Evolutionary conservation across 2,329 filamentous ascomycete genomes (phyloP).

Genomic region (Colletotrichum scovillei): DNA sequence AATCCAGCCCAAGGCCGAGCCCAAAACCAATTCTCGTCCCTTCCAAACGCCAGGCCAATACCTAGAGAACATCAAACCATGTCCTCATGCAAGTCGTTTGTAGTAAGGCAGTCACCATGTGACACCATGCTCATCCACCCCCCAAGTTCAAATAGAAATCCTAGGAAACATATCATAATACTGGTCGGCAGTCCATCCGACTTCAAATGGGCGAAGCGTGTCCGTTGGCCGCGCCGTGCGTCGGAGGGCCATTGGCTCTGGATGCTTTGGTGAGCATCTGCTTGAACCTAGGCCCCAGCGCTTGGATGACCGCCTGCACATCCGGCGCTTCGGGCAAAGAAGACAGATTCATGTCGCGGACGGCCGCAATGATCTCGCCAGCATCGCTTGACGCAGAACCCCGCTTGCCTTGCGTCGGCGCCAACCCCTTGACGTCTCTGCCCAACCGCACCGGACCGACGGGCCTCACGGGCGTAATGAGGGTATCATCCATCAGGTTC

Average conservation of each 20-base stretch:
- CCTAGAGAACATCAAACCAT: neutral
- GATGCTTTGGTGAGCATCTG: slow-evolving; percentile 41
- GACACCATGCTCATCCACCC: neutral
- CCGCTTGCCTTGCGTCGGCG: slow-evolving; percentile 56
- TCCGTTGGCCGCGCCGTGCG: neutral
- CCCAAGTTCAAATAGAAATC: neutral
- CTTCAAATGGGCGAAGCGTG: neutral
- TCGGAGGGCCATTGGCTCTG: neutral
- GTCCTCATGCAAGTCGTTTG: slow-evolving; percentile 1
- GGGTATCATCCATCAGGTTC: slow-evolving; percentile 74
- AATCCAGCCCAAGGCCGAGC: neutral
- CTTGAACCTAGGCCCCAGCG: slow-evolving; percentile 53
- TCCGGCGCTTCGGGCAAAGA: slow-evolving; percentile 50
- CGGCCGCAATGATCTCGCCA: slow-evolving; percentile 40
- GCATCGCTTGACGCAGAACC: slow-evolving; percentile 45
- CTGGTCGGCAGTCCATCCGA: neutral
- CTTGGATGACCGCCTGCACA: slow-evolving; percentile 53
- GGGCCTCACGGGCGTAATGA: slow-evolving; percentile 70
- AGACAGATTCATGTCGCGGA: slow-evolving; percentile 44
- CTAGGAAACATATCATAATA: too few relatives aligned
- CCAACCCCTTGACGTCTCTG: slow-evolving; percentile 58
- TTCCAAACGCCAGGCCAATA: slow-evolving; percentile 15
- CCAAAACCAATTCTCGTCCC: neutral
- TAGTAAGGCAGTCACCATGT: neutral
- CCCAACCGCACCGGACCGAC: slow-evolving; percentile 65